Percentiles rank a stretch among this genome's conserved stretches.
Evolutionary conservation across 305 asterid species (phyloP).

Genomic region (Solanum hybrid): DNA sequence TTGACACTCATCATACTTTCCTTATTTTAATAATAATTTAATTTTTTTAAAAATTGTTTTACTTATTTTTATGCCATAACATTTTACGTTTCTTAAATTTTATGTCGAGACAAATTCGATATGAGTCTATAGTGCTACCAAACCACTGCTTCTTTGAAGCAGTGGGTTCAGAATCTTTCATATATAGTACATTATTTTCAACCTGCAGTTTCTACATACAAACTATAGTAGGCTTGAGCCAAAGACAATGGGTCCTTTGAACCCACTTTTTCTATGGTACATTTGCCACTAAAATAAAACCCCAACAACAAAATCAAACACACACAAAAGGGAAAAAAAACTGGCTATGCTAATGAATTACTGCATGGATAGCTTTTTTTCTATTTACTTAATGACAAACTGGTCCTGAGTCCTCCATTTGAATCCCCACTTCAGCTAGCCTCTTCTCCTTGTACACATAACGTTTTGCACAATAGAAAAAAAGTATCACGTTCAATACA

Average conservation of each 20-base stretch:
- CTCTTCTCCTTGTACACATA: conserved; percentile 75
- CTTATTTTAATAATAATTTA: neutral
- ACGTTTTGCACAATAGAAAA: conserved; percentile 28
- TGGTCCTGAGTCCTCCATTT: conserved; percentile 35
- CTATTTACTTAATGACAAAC: conserved; percentile 25
- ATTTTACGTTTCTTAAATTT: neutral
- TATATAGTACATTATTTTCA: neutral
- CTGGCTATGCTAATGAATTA: neutral
- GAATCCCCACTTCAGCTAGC: conserved; percentile 53
- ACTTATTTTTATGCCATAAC: neutral
- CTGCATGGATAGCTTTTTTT: neutral
- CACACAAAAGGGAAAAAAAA: neutral
- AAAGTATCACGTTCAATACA: conserved; percentile 35
- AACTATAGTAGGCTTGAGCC: neutral
- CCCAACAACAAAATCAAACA: neutral
- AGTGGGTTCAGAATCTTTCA: neutral
- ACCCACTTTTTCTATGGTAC: neutral
- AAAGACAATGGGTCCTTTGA: neutral
- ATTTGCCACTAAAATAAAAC: neutral
- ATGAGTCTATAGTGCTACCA: neutral
- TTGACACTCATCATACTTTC: neutral
- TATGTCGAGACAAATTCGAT: neutral
- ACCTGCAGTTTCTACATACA: neutral
- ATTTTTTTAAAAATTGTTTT: too few relatives aligned
- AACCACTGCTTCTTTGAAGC: neutral